Evolutionary conservation across 1,139 yeast species (phyloP), one percentile per base, ranked within the genome.

Genomic region (Ogataea hybrid): DNA sequence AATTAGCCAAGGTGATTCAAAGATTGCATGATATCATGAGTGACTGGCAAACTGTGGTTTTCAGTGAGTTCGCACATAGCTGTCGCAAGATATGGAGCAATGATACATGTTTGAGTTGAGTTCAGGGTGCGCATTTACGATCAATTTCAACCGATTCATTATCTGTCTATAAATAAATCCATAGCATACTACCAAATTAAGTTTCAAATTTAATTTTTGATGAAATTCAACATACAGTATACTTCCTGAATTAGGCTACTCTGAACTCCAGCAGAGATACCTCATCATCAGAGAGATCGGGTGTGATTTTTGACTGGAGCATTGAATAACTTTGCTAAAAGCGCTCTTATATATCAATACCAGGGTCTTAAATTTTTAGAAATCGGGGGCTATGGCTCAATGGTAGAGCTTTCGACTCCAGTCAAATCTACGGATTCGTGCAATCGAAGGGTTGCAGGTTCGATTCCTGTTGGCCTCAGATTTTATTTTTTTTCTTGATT

Each of bases 361-460:
- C 14, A 6, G 14, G 27, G 27, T 21, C 31, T 17, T 3, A 16
- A 10, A 21, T 25, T 25, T 22, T 17, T 11, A 18, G 33, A 35
- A 42, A 40, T 41, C 46, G 41, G 87, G 79, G 79, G 88, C 86
- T 83, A 86, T 81, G 87, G 88, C 88, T 82, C 88, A 81, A 82
- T 81, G 89, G 89, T 80, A 81, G 89, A 81, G 88, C 87, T 79
- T 81, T 81, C 81, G 89, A 81, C 81, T 82, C 88, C 88, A 81
- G 75, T 42, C 49, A 40, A 32, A 36, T 37, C 40, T 29, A 66
- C 31, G 46, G 44, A 40, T 35, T 43, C 40, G 46, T 46, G 50
- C 50, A 47, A 47, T 61, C 70, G 66, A 68, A 64, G 62, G 71
- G 70, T 62, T 66, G 70, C 71, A 67, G 70, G 71, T 67, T 67